Evolutionary conservation across 2,329 filamentous ascomycete genomes (phyloP), one percentile per base, ranked within the genome.

Genomic region (Graphiopsis chlorocephala): DNA sequence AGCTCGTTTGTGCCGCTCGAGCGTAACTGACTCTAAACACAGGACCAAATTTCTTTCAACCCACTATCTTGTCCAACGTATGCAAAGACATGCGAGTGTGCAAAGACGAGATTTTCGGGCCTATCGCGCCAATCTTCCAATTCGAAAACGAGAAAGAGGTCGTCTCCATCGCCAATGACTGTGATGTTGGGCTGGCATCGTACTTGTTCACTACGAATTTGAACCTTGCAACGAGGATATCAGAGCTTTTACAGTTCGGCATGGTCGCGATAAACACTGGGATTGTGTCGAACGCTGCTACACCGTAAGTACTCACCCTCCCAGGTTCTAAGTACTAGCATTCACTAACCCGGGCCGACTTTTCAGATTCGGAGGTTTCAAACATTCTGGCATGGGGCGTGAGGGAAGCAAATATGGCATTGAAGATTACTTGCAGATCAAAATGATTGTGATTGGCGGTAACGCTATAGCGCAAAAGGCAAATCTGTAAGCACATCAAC

Each of bases 231-330:
- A 65, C 76, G 60, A 68, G 78, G 12, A 76, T 80, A 2, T 77
- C 77, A 3, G 76, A 76, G 61, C 73, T 72, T 1, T 71, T 81
- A 6, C 75, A 81, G 66, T 72, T 76, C 47, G 78, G 78, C 15
- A 78, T 79, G 74, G 69, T 74, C 5, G 72, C 70, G 28, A 67
- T 76, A 26, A 76, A 75, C 31, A 69, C 70, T 2, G 73, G 74
- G 7, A 64, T 67, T 50, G 67, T 71, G 26, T 66, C 67, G 14
- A 72, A 70, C 12, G 68, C 67, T 15, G 74, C 72, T 52, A 47
- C 65, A 7, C 75, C 74, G n/a, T 95, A 31, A 53, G 50, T 53
- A 14, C 14, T 6, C n/a, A n/a, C n/a, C n/a, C n/a, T n/a, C n/a
- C n/a, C n/a, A n/a, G n/a, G n/a, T n/a, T n/a, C n/a, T n/a, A n/a